Evolutionary conservation across 441 rosid species (phyloP).

Genomic region (Pelargonium australe): DNA sequence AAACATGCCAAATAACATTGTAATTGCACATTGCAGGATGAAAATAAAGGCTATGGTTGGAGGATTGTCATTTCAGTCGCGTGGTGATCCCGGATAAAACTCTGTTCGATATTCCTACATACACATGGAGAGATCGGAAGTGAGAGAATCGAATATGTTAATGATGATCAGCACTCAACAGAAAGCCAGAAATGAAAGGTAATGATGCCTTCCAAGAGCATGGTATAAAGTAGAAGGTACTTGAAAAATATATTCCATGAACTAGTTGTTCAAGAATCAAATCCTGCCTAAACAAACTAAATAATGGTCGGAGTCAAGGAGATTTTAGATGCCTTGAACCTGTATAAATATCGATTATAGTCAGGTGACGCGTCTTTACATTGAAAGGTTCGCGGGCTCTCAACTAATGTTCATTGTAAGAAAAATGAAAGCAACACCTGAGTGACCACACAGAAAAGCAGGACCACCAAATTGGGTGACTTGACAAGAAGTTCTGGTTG

Average conservation of each 20-base stretch:
- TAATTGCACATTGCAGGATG: neutral
- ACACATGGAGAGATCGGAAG: neutral
- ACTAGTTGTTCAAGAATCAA: neutral
- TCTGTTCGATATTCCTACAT: neutral
- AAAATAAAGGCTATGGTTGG: neutral
- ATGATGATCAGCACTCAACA: slow-evolving; percentile 3
- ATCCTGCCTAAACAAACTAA: neutral
- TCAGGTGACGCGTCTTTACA: too few species aligned
- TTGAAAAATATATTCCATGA: neutral
- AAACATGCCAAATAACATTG: neutral
- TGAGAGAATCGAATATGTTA: neutral
- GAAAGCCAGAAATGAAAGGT: neutral
- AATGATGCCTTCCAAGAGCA: neutral
- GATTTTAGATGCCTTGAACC: too few species aligned
- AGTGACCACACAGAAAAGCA: too few species aligned
- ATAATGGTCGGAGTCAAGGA: too few species aligned
- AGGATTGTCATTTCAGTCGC: neutral
- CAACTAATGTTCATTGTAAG: too few species aligned
- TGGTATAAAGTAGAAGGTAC: too few species aligned
- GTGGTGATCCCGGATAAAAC: neutral
- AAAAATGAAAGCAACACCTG: too few species aligned
- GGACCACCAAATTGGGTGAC: too few species aligned
- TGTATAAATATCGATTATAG: too few species aligned
- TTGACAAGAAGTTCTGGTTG: too few species aligned
- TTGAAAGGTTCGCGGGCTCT: too few species aligned